A percentile compares a stretch with the other conserved stretches of the same genome.
phyloP scores from a whole-genome alignment of 352 stramenopile species.

The Pythium aquatile region DNA sequence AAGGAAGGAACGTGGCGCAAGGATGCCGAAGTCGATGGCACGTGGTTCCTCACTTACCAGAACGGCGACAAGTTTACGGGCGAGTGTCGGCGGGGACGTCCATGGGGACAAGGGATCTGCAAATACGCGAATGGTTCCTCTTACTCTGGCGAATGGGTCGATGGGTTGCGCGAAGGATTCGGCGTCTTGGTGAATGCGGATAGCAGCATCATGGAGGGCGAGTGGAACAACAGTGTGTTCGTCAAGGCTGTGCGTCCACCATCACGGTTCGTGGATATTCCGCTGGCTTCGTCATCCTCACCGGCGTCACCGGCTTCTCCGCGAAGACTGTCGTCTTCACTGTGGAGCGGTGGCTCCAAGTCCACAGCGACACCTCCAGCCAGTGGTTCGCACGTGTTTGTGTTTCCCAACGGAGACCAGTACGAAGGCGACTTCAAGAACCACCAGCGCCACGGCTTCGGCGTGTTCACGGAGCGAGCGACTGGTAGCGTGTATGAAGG shows the following conservation, averaged over 20 bases:
- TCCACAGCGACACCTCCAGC: slow-evolving; percentile 19
- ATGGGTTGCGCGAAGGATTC: slow-evolving; percentile 76
- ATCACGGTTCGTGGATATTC: slow-evolving; percentile 64
- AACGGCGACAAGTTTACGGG: slow-evolving; percentile 83
- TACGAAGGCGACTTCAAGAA: slow-evolving; percentile 72
- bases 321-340: not conserved
- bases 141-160: slow-evolving; percentile 84
- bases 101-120: slow-evolving; percentile 81
- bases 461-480: slow-evolving; percentile 56
- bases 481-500: slow-evolving; percentile 75
- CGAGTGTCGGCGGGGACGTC: slow-evolving; percentile 48
- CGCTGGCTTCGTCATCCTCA: slow-evolving; percentile 29
- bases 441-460: slow-evolving; percentile 47
- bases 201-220: slow-evolving; percentile 62
- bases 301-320: not conserved
- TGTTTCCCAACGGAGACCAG: slow-evolving; percentile 65
- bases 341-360: not conserved
- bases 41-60: slow-evolving; percentile 66
- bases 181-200: slow-evolving; percentile 65
- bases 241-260: slow-evolving; percentile 40
- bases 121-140: slow-evolving; percentile 90
- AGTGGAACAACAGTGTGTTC: slow-evolving; percentile 74
- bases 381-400: slow-evolving; percentile 35
- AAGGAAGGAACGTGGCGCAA: slow-evolving; percentile 73
- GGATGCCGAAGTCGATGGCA: slow-evolving; percentile 51